Conservation (phyloP, 148 eudicot genomes). For the Camellia sinensis region DNA sequence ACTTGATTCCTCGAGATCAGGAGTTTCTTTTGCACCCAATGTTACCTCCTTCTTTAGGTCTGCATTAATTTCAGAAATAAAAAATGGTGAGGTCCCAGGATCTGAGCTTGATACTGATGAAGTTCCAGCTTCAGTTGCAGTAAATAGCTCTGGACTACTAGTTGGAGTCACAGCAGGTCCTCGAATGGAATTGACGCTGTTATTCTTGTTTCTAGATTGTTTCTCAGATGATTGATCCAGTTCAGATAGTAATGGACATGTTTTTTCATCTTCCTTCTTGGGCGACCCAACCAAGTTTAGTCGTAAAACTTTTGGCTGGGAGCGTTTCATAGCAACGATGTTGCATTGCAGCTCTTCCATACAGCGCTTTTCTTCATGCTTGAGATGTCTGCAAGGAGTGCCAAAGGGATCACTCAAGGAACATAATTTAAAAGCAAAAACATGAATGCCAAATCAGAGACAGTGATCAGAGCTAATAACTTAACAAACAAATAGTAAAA, state of each 20-base stretch:
- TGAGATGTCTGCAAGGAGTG: constrained; percentile 54
- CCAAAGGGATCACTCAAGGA: not conserved
- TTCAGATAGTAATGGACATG: constrained; percentile 30
- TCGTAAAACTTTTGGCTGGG: constrained; percentile 73
- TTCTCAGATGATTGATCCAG: constrained; percentile 32
- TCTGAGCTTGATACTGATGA: constrained; percentile 87
- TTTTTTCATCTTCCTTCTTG: constrained; percentile 43
- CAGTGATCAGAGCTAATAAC: not conserved
- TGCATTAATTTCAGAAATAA: constrained; percentile 32
- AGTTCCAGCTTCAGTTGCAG: constrained; percentile 80
- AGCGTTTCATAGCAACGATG: constrained; percentile 71
- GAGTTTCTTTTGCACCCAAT: constrained; percentile 32
- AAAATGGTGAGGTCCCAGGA: constrained; percentile 71
- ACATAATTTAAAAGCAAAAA: constrained; percentile 3
- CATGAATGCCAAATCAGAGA: not conserved
- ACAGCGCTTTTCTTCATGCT: constrained; percentile 75
- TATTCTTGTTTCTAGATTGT: constrained; percentile 20
- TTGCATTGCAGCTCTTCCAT: constrained; percentile 91
- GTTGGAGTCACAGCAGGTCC: constrained; percentile 81
- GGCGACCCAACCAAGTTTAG: constrained; percentile 70
- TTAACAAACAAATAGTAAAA: not conserved
- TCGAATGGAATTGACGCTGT: constrained; percentile 28
- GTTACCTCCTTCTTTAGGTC: constrained; percentile 42
- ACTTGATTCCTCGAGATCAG: constrained; percentile 37
- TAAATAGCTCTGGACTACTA: constrained; percentile 84